Evolutionary conservation across 306 rosid genomes (phyloP), one percentile per base, ranked within the genome.

Genomic region (Geum urbanum): DNA sequence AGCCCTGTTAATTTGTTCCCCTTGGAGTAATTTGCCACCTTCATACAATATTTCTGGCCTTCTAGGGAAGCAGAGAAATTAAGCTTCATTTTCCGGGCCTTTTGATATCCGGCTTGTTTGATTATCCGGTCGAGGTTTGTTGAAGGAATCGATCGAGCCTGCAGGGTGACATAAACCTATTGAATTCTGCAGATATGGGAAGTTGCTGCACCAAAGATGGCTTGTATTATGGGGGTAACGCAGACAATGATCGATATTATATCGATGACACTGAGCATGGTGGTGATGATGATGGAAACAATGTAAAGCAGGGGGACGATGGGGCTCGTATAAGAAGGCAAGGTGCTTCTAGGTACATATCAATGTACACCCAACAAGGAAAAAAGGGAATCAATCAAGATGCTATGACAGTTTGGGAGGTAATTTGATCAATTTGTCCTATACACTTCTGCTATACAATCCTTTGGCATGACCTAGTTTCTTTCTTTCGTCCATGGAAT

Each of bases 361-460:
- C 97, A 9, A 87, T 95, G 99, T 82, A 78, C 65, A 69, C 74
- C 12, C 96, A 91, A 72, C 92, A 88, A 75, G 99, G 99, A 55
- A 79, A 50, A 67, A 95, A 95, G 72, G 96, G 95, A 50, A 71
- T 87, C 68, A 95, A 95, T 76, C 99, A 95, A 87, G 97, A 95
- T 79, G 66, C 99, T 72, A 83, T 95, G 89, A 79, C 92, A 2
- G 81, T 87, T 80, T 91, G 97, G 96, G 91, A 95, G 97, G 99
- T 95, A 71, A 44, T 15, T 32, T 58, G n/a, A 62, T 55, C 55
- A 6, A 9, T 19, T 9, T 73, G 52, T 61, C 27, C 27, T 24
- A 24, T 24, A 24, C 27, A 24, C 37, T 54, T 54, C 37, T 55
- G 60, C 37, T 22, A 20, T 15, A 56, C 9, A 15, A 22, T 56